Percentiles rank a stretch among this genome's conserved stretches.
phyloP scores from a whole-genome alignment of 805 yeast genomes.

The Ogataea angusta region DNA sequence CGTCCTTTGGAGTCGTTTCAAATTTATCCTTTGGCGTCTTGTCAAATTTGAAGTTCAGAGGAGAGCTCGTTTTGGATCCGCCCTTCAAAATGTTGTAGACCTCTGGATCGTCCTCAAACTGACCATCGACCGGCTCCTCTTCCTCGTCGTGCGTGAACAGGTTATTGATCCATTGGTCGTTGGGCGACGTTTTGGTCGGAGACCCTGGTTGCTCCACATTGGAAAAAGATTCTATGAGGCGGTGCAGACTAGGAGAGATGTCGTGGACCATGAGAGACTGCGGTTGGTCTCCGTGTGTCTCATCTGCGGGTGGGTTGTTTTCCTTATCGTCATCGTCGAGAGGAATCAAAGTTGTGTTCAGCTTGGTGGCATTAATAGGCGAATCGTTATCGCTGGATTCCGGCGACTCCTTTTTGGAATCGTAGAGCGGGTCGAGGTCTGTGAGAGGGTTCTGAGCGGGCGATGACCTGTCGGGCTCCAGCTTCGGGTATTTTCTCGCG shows the following conservation, averaged over 20 bases:
- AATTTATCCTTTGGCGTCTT: slow-evolving; percentile 30
- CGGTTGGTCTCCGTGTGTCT: slow-evolving; percentile 3
- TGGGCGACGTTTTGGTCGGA: slow-evolving; percentile 25
- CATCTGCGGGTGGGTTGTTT: slow-evolving; percentile 20
- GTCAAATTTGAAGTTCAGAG: slow-evolving; percentile 23
- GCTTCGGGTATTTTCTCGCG: slow-evolving; percentile 3
- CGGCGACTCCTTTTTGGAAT: slow-evolving; percentile 5
- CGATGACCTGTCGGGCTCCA: slow-evolving; percentile 9
- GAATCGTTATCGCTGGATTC: slow-evolving; percentile 29
- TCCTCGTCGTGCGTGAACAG: slow-evolving; percentile 29
- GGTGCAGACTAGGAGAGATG: slow-evolving; percentile 33
- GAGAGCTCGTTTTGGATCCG: slow-evolving; percentile 13
- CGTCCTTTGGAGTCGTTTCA: slow-evolving; percentile 26
- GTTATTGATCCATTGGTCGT: slow-evolving; percentile 30
- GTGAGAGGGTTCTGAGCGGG: slow-evolving; percentile 22
- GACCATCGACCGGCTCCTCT: slow-evolving; percentile 21
- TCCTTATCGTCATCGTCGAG: slow-evolving; percentile 42
- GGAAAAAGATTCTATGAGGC: slow-evolving; percentile 32
- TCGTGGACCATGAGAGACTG: slow-evolving; percentile 27
- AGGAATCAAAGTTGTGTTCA: slow-evolving; percentile 52
- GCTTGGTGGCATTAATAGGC: slow-evolving; percentile 45
- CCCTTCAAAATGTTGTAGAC: slow-evolving; percentile 22
- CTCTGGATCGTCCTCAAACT: slow-evolving; percentile 25
- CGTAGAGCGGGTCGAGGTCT: slow-evolving; percentile 28
- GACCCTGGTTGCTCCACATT: slow-evolving; percentile 26